These are phyloP conservation scores for Termitomyces sp. DNA, from an alignment of 768 basidiomycete genomes.

Conservation along the genomic window DNA sequence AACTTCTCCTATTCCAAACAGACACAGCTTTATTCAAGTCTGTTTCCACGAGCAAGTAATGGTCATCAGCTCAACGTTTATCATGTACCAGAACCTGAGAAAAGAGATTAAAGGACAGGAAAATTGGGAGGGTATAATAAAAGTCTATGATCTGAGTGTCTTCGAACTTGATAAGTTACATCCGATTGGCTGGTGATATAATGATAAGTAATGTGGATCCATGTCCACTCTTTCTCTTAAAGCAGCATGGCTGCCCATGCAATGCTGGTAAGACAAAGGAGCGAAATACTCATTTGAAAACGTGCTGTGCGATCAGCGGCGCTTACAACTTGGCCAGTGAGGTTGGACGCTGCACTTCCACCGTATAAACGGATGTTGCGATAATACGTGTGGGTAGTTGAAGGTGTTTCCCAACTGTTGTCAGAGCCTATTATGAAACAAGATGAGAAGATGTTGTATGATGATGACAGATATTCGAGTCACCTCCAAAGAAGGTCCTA, in stretches of 20 bases:
- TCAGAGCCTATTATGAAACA: conserved; percentile 43
- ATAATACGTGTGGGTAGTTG: conserved; percentile 67
- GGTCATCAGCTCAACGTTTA: no score
- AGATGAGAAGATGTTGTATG: background rate
- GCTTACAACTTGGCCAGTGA: conserved; percentile 29
- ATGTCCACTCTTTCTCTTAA: background rate
- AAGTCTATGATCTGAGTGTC: background rate
- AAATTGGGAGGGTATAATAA: background rate
- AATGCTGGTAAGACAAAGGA: background rate
- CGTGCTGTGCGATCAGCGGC: conserved; percentile 11
- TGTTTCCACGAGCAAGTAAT: background rate
- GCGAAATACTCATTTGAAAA: background rate
- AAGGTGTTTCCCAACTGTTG: conserved; percentile 63
- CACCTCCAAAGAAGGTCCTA: conserved; percentile 82
- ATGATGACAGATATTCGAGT: background rate
- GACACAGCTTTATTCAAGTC: background rate
- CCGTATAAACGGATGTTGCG: conserved; percentile 69
- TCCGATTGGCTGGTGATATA: background rate
- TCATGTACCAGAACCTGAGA: background rate
- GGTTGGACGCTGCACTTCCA: conserved; percentile 42
- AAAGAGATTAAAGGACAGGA: background rate
- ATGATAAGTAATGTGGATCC: background rate
- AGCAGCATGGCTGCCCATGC: conserved; percentile 4
- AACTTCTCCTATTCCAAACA: no score
- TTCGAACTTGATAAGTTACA: background rate